These are phyloP conservation scores for Xerocomus potaroensis DNA, from an alignment of 768 basidiomycete species.

Conservation along the genomic window DNA sequence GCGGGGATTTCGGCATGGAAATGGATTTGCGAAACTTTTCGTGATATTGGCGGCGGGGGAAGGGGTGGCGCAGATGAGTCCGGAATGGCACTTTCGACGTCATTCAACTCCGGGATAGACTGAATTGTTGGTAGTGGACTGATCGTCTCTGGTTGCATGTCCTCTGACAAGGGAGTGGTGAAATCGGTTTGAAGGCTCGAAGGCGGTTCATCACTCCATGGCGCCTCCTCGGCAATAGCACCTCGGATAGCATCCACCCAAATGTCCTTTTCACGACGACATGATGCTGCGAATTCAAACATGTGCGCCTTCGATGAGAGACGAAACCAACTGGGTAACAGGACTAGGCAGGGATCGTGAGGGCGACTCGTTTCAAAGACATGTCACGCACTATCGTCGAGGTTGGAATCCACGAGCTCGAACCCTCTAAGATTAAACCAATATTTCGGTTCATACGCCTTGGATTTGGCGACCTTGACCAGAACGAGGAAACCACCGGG, in stretches of 20 bases:
- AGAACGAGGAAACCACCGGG: conserved; percentile 80
- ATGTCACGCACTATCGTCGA: conserved; percentile 66
- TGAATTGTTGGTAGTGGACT: conserved; percentile 50
- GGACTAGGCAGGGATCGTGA: conserved; percentile 41
- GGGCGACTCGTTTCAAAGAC: background rate
- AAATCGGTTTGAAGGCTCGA: conserved; percentile 55
- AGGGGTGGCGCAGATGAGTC: conserved; percentile 3
- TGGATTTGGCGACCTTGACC: conserved; percentile 79
- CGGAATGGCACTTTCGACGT: conserved; percentile 8
- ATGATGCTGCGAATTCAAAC: conserved; percentile 85
- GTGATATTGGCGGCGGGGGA: conserved; percentile 1
- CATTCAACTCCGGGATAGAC: conserved; percentile 49
- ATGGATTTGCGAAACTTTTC: conserved; percentile 15
- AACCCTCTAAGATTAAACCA: conserved; percentile 82
- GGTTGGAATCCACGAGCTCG: conserved; percentile 61
- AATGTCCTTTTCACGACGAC: conserved; percentile 77
- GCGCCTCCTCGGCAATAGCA: conserved; percentile 38
- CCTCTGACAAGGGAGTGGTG: conserved; percentile 33
- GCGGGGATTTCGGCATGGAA: conserved; percentile 12
- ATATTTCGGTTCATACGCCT: conserved; percentile 78
- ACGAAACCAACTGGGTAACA: conserved; percentile 79
- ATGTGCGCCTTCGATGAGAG: conserved; percentile 63
- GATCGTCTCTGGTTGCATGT: conserved; percentile 38
- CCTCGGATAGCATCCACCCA: conserved; percentile 73
- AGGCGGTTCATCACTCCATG: conserved; percentile 59